These are phyloP conservation scores for Pisolithus sp. DNA, from an alignment of 768 basidiomycete species.

Conservation along the genomic window DNA sequence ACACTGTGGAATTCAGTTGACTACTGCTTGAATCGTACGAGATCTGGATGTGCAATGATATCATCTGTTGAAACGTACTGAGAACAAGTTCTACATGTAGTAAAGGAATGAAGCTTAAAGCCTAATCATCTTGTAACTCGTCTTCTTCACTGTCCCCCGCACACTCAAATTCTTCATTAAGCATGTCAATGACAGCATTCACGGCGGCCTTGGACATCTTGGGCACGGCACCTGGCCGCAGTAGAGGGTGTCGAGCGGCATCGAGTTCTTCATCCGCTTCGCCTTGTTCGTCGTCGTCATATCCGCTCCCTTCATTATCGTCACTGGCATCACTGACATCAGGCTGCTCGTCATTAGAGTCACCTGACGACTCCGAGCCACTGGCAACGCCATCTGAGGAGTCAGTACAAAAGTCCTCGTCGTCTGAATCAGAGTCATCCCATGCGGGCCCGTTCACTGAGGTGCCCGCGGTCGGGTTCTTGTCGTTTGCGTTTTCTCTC, in stretches of 20 bases:
- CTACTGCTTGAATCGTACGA: too few relatives aligned
- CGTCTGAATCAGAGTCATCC: conserved; percentile 31
- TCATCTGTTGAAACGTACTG: neutral
- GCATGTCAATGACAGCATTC: conserved; percentile 59
- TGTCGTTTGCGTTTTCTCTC: conserved; percentile 2
- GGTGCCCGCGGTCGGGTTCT: conserved; percentile 3
- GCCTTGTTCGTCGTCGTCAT: conserved; percentile 26
- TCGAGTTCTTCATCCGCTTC: conserved; percentile 42
- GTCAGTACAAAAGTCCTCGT: conserved; percentile 28
- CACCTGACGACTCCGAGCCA: conserved; percentile 6
- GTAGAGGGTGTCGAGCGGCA: conserved; percentile 52
- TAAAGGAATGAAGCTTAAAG: neutral
- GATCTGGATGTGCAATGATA: too few relatives aligned
- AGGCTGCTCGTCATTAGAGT: conserved; percentile 27
- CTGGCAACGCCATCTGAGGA: conserved; percentile 39
- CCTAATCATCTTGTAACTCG: conserved; percentile 40
- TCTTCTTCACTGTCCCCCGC: conserved; percentile 35
- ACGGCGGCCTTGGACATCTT: conserved; percentile 41
- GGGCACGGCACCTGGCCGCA: conserved; percentile 54
- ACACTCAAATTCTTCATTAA: conserved; percentile 46
- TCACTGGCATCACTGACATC: conserved; percentile 20
- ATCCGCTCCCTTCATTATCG: conserved; percentile 21
- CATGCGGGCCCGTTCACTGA: conserved; percentile 22
- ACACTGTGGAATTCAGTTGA: too few relatives aligned
- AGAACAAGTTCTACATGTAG: neutral